These are phyloP conservation scores for Clonostachys byssicola DNA, from an alignment of 2,329 filamentous ascomycete species.

Conservation along the genomic window DNA sequence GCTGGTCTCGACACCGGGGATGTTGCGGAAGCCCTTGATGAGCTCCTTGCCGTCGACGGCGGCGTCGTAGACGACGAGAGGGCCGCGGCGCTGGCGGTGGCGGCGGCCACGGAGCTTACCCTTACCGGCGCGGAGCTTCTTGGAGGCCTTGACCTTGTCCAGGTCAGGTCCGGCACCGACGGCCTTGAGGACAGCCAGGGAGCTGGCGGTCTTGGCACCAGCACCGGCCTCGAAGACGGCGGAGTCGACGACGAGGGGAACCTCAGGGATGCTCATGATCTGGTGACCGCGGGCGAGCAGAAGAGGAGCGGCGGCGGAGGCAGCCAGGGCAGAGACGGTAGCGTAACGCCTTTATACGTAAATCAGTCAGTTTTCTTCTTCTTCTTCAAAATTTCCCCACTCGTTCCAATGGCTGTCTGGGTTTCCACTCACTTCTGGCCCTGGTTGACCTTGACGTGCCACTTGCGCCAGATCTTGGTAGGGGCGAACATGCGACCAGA, in stretches of 20 bases:
- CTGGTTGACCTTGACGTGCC: slow-evolving; percentile 99
- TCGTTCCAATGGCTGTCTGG: not conserved
- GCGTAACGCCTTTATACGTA: slow-evolving; percentile 73
- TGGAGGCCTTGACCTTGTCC: slow-evolving; percentile 92
- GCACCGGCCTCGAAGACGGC: slow-evolving; percentile 77
- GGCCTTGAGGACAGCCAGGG: slow-evolving; percentile 82
- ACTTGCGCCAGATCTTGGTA: slow-evolving; percentile 99
- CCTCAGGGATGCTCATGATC: slow-evolving; percentile 87
- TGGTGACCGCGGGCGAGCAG: slow-evolving; percentile 97
- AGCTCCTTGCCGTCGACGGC: slow-evolving; percentile 94
- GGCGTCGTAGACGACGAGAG: slow-evolving; percentile 96
- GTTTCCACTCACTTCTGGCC: slow-evolving; percentile 76
- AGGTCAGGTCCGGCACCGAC: slow-evolving; percentile 88
- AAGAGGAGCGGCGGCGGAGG: slow-evolving; percentile 90
- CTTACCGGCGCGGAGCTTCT: slow-evolving; percentile 98
- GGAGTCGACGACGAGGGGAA: slow-evolving; percentile 93
- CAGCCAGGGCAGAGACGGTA: slow-evolving; percentile 94
- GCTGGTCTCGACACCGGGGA: slow-evolving; percentile 95
- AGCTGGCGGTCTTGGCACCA: slow-evolving; percentile 83
- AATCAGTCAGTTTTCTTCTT: slow-evolving; percentile 10
- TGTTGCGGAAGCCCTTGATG: slow-evolving; percentile 94
- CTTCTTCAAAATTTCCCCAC: not conserved
- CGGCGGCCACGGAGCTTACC: slow-evolving; percentile 97
- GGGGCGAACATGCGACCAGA: slow-evolving; percentile 99
- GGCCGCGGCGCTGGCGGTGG: slow-evolving; percentile 95